phyloP scores from a whole-genome alignment of 768 basidiomycete genomes.

The Macrolepiota albuminosa region DNA sequence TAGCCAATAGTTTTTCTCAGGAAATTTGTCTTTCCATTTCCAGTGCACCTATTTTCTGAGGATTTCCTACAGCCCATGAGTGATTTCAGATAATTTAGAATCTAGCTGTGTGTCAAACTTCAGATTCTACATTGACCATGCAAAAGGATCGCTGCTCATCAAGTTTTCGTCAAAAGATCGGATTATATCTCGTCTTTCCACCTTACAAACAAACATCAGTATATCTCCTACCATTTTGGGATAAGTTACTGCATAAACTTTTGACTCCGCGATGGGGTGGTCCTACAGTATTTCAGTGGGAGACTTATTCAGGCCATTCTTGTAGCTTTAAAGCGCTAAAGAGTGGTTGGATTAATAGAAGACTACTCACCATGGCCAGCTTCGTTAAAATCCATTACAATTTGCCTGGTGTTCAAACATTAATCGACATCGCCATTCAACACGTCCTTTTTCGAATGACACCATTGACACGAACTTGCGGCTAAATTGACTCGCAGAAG shows the following conservation, averaged over 20 bases:
- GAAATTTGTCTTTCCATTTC: too few relatives aligned
- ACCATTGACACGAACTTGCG: too few relatives aligned
- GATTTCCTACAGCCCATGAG: background rate
- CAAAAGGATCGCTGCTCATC: background rate
- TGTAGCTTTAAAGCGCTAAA: too few relatives aligned
- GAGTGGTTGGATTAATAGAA: too few relatives aligned
- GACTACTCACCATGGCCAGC: too few relatives aligned
- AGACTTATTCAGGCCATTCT: background rate
- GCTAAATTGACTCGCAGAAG: background rate
- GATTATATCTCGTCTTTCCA: background rate
- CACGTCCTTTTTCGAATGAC: background rate
- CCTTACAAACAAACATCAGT: background rate
- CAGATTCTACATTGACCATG: background rate
- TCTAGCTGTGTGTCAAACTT: background rate
- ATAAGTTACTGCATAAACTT: too few relatives aligned
- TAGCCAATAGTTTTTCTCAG: too few relatives aligned
- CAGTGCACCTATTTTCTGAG: too few relatives aligned
- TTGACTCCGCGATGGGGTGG: too few relatives aligned
- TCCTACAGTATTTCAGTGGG: background rate
- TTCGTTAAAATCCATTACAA: background rate
- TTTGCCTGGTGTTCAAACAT: background rate
- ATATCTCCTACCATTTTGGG: background rate
- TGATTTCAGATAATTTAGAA: background rate
- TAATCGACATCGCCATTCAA: too few relatives aligned
- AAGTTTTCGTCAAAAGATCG: background rate